Evolutionary conservation across 768 basidiomycete genomes (phyloP).

Genomic region (Butyriboletus loyo): DNA sequence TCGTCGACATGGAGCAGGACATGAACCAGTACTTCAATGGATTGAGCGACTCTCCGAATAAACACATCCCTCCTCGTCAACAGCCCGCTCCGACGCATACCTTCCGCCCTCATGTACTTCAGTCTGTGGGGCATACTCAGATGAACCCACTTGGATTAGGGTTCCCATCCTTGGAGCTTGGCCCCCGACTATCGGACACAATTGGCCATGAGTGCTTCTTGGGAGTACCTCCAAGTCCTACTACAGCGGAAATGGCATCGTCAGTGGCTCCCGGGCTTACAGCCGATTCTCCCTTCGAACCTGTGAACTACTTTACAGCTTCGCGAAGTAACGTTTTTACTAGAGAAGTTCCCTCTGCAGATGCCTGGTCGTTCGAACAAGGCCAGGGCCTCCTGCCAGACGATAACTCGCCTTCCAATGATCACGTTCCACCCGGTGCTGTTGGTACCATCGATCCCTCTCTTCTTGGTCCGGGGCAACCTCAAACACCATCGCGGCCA

Average conservation of each 20-base stretch:
- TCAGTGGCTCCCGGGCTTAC: not conserved
- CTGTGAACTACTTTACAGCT: not conserved
- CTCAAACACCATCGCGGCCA: not conserved
- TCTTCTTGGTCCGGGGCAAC: constrained; percentile 20
- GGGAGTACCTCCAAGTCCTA: constrained; percentile 28
- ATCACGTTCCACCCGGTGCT: not conserved
- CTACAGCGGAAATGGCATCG: not conserved
- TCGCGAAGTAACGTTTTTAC: constrained; percentile 6
- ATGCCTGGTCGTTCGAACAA: constrained; percentile 11
- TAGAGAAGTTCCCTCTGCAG: not conserved
- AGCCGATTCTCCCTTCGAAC: not conserved
- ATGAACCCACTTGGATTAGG: constrained; percentile 1
- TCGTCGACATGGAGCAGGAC: constrained; percentile 18
- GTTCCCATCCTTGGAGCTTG: constrained; percentile 6
- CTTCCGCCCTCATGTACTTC: constrained; percentile 9
- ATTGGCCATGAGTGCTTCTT: constrained; percentile 20
- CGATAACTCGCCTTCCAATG: not conserved
- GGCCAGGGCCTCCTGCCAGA: not conserved
- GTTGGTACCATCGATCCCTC: constrained; percentile 31
- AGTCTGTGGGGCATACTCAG: not conserved
- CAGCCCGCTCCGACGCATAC: constrained; percentile 1
- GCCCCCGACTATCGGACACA: constrained; percentile 3
- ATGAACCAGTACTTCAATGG: constrained; percentile 30
- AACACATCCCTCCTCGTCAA: not conserved
- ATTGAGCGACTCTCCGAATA: constrained; percentile 21